Conservation (phyloP, 208 protist species). For the Crithidia expoeki region DNA sequence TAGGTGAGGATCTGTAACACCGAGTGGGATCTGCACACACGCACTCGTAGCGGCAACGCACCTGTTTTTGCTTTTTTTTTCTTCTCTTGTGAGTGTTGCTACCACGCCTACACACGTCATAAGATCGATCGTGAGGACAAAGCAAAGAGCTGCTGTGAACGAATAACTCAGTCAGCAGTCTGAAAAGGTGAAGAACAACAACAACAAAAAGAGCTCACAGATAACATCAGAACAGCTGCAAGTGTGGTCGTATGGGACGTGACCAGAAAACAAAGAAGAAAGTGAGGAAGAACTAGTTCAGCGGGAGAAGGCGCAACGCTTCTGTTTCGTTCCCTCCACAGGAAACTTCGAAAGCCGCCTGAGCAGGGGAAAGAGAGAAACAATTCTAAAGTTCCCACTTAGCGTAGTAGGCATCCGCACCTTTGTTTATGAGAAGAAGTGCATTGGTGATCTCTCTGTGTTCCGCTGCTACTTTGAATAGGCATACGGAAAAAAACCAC, state of each 20-base stretch:
- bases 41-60: neutral
- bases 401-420: no score
- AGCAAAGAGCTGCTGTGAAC: no score
- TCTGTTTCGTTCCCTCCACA: no score
- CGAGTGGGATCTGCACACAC: neutral
- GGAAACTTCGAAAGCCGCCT: no score
- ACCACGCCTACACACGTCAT: no score
- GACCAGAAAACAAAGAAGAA: conserved; percentile 13
- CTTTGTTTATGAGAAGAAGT: conserved; percentile 17
- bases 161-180: neutral
- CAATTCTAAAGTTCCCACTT: no score
- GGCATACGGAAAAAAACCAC: neutral
- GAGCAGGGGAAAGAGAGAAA: no score
- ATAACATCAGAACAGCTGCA: neutral
- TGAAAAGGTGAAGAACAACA: neutral
- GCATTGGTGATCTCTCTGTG: conserved; percentile 1
- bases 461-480: neutral
- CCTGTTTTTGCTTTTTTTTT: neutral
- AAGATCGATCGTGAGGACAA: no score
- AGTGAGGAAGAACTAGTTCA: neutral
- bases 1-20: neutral
- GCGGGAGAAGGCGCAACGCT: neutral
- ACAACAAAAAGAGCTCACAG: neutral
- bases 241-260: conserved; percentile 22
- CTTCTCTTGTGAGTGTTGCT: no score